A percentile compares a stretch with the other conserved stretches of the same genome.
phyloP scores from a whole-genome alignment of 1,284 basidiomycete species.

The Tilletia caries region DNA sequence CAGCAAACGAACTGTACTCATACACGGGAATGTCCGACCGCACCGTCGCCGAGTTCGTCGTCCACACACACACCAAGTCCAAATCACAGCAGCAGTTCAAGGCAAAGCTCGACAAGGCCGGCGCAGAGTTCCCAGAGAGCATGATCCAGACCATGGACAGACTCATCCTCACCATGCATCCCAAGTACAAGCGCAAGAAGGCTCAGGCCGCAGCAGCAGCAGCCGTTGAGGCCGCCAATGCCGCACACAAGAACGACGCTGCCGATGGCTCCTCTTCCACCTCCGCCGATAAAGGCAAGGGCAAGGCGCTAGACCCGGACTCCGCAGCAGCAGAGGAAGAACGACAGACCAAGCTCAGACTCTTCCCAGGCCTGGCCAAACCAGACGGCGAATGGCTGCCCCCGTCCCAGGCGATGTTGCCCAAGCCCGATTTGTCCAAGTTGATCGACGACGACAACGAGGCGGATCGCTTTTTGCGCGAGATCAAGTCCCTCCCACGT shows the following conservation, averaged over 20 bases:
- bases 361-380: constrained; percentile 88
- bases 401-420: constrained; percentile 37
- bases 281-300: constrained; percentile 39
- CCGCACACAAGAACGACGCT: constrained; percentile 11
- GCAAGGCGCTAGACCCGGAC: constrained; percentile 54
- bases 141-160: constrained; percentile 91
- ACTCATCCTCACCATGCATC: constrained; percentile 88
- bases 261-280: not conserved
- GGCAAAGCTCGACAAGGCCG: constrained; percentile 71
- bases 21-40: constrained; percentile 70
- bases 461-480: constrained; percentile 55
- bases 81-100: constrained; percentile 76
- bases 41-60: constrained; percentile 89
- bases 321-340: constrained; percentile 56
- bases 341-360: constrained; percentile 70
- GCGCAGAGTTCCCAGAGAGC: constrained; percentile 81
- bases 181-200: constrained; percentile 72
- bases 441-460: constrained; percentile 55
- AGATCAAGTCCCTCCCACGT: not conserved
- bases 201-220: constrained; percentile 18
- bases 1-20: constrained; percentile 57
- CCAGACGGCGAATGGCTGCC: constrained; percentile 66
- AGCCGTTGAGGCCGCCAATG: constrained; percentile 15
- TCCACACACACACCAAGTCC: constrained; percentile 81
- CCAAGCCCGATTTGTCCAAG: constrained; percentile 7